A percentile compares a stretch with the other conserved stretches of the same genome.
phyloP scores from a whole-genome alignment of 106 monocot genomes.

The Amphibolis antarctica region DNA sequence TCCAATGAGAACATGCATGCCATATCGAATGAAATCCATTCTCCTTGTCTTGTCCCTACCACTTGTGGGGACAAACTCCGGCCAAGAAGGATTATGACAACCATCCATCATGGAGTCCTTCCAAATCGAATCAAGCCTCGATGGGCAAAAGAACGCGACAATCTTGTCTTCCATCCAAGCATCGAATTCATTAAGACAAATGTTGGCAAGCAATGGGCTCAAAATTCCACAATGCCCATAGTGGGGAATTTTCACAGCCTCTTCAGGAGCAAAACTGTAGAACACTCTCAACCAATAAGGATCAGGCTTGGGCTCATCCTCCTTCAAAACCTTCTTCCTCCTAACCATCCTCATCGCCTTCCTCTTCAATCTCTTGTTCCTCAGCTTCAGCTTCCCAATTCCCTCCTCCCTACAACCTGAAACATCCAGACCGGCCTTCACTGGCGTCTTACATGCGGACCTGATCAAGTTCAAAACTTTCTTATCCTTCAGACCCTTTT shows the following conservation, averaged over 20 bases:
- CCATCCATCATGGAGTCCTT: slow-evolving; percentile 59
- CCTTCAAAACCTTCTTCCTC: slow-evolving; percentile 80
- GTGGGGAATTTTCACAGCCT: slow-evolving; percentile 39
- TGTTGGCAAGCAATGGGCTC: slow-evolving; percentile 72
- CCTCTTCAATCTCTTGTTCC: slow-evolving; percentile 73
- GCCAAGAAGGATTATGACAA: slow-evolving; percentile 90
- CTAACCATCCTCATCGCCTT: slow-evolving; percentile 51
- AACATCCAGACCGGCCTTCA: slow-evolving; percentile 12
- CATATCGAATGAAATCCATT: slow-evolving; percentile 80
- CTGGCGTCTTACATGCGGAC: slow-evolving; percentile 27
- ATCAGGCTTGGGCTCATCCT: slow-evolving; percentile 86
- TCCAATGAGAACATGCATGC: slow-evolving; percentile 69
- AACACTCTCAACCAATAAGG: slow-evolving; percentile 92
- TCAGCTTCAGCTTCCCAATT: slow-evolving; percentile 20
- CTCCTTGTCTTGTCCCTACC: slow-evolving; percentile 66
- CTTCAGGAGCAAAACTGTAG: slow-evolving; percentile 59
- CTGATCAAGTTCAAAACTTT: slow-evolving; percentile 51
- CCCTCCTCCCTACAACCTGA: slow-evolving; percentile 4
- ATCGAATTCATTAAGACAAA: slow-evolving; percentile 71
- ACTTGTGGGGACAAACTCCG: slow-evolving; percentile 76
- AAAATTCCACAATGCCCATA: slow-evolving; percentile 81
- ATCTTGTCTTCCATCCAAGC: slow-evolving; percentile 71
- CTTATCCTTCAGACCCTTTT: slow-evolving; percentile 40
- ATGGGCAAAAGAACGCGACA: slow-evolving; percentile 48
- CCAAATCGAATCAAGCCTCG: slow-evolving; percentile 78